A percentile compares a stretch with the other conserved stretches of the same genome.
Conservation (phyloP, 1,139 yeast genomes). For the Candida glucosophila region DNA sequence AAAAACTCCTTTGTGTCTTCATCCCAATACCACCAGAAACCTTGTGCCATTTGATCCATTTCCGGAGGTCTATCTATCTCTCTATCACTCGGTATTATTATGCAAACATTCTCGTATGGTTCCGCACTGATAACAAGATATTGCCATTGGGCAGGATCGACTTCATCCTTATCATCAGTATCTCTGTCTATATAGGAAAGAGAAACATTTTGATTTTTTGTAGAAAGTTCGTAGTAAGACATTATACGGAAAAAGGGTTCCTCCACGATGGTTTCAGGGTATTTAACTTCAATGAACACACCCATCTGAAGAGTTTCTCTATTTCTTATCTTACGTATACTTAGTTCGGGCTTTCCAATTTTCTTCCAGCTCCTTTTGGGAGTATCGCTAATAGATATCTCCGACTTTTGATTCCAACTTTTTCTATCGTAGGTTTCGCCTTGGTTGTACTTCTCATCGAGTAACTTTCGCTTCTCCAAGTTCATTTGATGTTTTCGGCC, state of each 20-base stretch:
- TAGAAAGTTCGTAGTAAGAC: constrained; percentile 63
- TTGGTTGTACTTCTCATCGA: constrained; percentile 34
- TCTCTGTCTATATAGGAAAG: constrained; percentile 15
- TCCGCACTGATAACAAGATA: constrained; percentile 73
- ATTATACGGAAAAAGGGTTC: constrained; percentile 64
- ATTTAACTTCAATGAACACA: constrained; percentile 47
- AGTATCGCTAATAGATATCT: constrained; percentile 21
- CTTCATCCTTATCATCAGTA: constrained; percentile 13
- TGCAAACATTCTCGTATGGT: constrained; percentile 71
- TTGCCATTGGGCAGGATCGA: constrained; percentile 38
- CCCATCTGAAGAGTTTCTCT: constrained; percentile 53
- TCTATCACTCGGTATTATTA: constrained; percentile 56
- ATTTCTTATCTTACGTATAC: constrained; percentile 59
- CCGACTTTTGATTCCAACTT: too few species aligned
- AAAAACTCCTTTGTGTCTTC: constrained; percentile 58
- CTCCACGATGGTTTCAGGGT: constrained; percentile 38
- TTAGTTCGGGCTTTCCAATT: constrained; percentile 68
- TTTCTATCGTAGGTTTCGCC: constrained; percentile 7
- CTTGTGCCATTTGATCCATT: constrained; percentile 24
- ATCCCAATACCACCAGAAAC: constrained; percentile 68
- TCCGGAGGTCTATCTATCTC: constrained; percentile 40
- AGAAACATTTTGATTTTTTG: constrained; percentile 25
- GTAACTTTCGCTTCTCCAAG: constrained; percentile 47
- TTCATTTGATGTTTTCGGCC: constrained; percentile 71
- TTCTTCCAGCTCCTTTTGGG: constrained; percentile 44